Percentiles rank a stretch among this genome's conserved stretches.
Evolutionary conservation across 2,329 filamentous ascomycete species (phyloP).

Genomic region (Fusarium guadeloupense): DNA sequence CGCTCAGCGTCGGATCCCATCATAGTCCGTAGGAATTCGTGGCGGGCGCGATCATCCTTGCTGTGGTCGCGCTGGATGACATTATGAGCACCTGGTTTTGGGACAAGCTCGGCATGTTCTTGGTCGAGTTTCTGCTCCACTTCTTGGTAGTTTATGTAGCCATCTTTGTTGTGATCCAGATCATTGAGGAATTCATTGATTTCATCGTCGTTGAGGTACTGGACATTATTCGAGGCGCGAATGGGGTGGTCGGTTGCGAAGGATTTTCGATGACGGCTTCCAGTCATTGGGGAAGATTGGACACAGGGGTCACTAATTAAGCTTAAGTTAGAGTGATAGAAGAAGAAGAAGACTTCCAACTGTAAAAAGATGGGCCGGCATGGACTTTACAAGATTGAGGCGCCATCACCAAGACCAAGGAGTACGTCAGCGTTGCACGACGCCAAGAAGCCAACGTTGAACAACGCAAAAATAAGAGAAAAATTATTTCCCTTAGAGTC

Average conservation of each 20-base stretch:
- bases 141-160: slow-evolving; percentile 61
- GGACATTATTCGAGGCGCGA: slow-evolving; percentile 39
- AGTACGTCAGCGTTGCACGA: slow-evolving; percentile 17
- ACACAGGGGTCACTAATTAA: background rate
- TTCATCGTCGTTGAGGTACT: slow-evolving; percentile 57
- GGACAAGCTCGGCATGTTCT: slow-evolving; percentile 60
- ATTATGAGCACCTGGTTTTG: slow-evolving; percentile 56
- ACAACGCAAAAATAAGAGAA: slow-evolving; percentile 16
- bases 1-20: slow-evolving; percentile 54
- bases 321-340: background rate
- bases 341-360: background rate
- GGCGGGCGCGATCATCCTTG: slow-evolving; percentile 53
- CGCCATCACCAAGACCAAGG: background rate
- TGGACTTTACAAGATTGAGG: background rate
- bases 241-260: slow-evolving; percentile 41
- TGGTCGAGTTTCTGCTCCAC: slow-evolving; percentile 63
- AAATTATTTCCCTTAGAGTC: slow-evolving; percentile 3
- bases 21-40: slow-evolving; percentile 61
- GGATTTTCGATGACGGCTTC: slow-evolving; percentile 7
- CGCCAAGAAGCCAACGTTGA: slow-evolving; percentile 21
- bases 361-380: no score
- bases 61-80: slow-evolving; percentile 51
- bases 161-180: slow-evolving; percentile 62
- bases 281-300: slow-evolving; percentile 2
- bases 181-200: slow-evolving; percentile 62